Evolutionary conservation across 2,329 filamentous ascomycete species (phyloP), one percentile per base, ranked within the genome.

Genomic region (Dothistroma pini): DNA sequence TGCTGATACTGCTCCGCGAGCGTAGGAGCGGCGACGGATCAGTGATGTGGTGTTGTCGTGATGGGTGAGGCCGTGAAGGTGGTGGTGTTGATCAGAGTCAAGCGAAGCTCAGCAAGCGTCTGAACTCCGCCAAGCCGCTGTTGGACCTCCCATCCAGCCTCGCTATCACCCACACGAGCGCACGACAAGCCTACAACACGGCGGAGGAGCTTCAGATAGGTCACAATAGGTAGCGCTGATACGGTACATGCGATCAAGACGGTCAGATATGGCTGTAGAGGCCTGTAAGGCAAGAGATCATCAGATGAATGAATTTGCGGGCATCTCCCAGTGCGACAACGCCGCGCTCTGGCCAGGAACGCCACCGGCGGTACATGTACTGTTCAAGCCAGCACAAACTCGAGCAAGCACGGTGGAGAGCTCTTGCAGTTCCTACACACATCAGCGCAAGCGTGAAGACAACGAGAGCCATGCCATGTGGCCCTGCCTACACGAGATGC

Each of bases 51-150:
- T 31, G 51, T 21, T 21, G 31, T 53, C 10, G 25, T 53, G 29
- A 16, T 53, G 52, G 41, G 49, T 56, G 53, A 22, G 25, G 31
- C 35, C 12, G 58, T 56, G 53, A 25, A 25, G 47, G 32, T 38
- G 38, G 53, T 44, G 44, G 16, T 51, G 53, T 60, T 54, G 58
- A 19, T 12, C 38, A 47, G 29, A 54, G 52, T 29, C 21, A n/a
- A 47, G 35, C 44, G 25, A 14, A 52, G 48, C 29, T 50, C 19
- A 31, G 16, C 31, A 21, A n/a, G 21, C 7, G 35, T 31, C 35
- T 32, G n/a, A n/a, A 51, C 12, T 50, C 29, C 53, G 58, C 52
- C 58, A 56, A 60, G 53, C 31, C 29, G 14, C 6, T 14, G 29
- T 19, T n/a, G 12, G 31, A 12, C 32, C 52, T 44, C 21, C 47